These are phyloP conservation scores for Leptographium flavum DNA, from an alignment of 2,329 filamentous ascomycete genomes.

Conservation along the genomic window DNA sequence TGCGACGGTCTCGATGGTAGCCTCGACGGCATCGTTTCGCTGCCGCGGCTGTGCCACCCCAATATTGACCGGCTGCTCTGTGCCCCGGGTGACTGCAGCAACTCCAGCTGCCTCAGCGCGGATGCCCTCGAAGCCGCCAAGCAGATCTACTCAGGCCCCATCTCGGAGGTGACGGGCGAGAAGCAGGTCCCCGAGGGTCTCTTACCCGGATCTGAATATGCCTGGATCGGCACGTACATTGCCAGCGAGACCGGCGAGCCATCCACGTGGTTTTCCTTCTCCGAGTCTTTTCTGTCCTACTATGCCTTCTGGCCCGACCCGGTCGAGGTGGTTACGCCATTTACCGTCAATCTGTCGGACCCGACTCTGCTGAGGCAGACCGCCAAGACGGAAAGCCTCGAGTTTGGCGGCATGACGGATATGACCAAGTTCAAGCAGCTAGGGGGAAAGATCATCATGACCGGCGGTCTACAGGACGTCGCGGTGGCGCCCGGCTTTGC, in stretches of 20 bases:
- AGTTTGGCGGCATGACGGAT: constrained; percentile 12
- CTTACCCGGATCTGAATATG: constrained; percentile 29
- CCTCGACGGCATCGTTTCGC: constrained; percentile 25
- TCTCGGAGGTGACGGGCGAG: constrained; percentile 17
- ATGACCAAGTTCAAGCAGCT: constrained; percentile 22
- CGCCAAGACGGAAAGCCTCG: neutral
- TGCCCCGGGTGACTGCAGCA: constrained; percentile 10
- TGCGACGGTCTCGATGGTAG: constrained; percentile 27
- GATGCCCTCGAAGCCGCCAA: constrained; percentile 20
- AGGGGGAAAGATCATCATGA: constrained; percentile 27
- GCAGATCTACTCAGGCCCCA: constrained; percentile 16
- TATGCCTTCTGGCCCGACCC: constrained; percentile 1
- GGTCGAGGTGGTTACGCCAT: neutral
- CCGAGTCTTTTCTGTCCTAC: constrained; percentile 1
- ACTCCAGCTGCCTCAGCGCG: constrained; percentile 22
- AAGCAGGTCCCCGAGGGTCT: constrained; percentile 25
- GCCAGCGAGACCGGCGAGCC: neutral
- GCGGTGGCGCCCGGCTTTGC: neutral
- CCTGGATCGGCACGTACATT: constrained; percentile 1
- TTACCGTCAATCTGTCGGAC: neutral
- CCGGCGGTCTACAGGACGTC: neutral
- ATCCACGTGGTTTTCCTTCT: neutral
- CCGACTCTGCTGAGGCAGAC: constrained; percentile 1
- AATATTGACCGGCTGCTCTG: constrained; percentile 14
- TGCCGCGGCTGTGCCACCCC: constrained; percentile 23